Evolutionary conservation across 1,284 basidiomycete genomes (phyloP), one percentile per base, ranked within the genome.

Genomic region (Sporisorium graminicola): DNA sequence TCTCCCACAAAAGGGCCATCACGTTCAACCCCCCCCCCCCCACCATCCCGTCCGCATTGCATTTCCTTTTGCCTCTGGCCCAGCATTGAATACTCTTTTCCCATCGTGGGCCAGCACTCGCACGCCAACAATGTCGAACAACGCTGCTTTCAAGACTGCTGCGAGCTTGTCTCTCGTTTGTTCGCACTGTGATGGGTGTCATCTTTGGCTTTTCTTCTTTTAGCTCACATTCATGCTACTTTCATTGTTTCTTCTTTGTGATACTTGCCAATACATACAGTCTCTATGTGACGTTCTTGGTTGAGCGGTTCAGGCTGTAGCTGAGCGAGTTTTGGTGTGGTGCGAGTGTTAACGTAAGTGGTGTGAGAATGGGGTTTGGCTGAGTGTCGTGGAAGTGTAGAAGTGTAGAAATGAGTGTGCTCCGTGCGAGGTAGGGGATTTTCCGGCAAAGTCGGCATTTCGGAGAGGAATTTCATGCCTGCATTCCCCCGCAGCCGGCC

Each of bases 261-360:
- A 18, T 49, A 7, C 37, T 60, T 24, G 46, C 56, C 58, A 61
- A 58, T 56, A 49, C 26, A 65, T 49, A 65, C 61, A 47, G 50
- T 65, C 35, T 31, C 50, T 70, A 31, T 65, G 54, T 65, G 55
- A 51, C 13, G 14, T 3, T 53, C 43, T 35, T 10, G 50, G 14
- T 31, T 37, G 5, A 10, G 27, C 27, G 7, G 3, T 49, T 46
- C 24, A 26, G n/a, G n/a, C n/a, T n/a, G n/a, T n/a, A n/a, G n/a
- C n/a, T n/a, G n/a, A n/a, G n/a, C n/a, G n/a, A n/a, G n/a, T n/a
- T n/a, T n/a, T n/a, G n/a, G n/a, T n/a, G 49, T 24, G 50, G n/a
- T 42, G 53, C 8, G 20, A 31, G n/a, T 8, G 37, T 33, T 40
- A n/a, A n/a, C n/a, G n/a, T n/a, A n/a, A n/a, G n/a, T n/a, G n/a